Base-by-base conservation (phyloP, 2,329 filamentous ascomycete genomes). In the Magnaporthales sp. region DNA sequence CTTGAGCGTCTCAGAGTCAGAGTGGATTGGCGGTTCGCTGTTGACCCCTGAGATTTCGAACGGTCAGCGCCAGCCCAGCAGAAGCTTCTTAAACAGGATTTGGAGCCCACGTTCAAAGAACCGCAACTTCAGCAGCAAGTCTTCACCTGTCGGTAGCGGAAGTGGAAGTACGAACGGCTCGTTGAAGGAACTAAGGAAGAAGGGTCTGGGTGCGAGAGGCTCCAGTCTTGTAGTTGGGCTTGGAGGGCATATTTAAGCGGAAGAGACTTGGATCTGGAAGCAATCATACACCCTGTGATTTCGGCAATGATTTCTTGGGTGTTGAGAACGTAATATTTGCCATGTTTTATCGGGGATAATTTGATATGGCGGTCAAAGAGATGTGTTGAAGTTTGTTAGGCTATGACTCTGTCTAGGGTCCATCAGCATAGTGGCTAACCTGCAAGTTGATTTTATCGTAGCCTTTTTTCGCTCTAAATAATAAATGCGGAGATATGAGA, bases 21-120 rank as follows among this genome's bases (percentile, higher is more conserved):
- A 66, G 51, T 66, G 64, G 64, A 26, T n/a, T 24, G n/a, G 30
- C 11, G 31, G 54, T 13, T 38, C 56, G 22, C 11, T 15, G 11
- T 29, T 24, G 8, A 13, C 30, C 54, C 13, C 51, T 9, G n/a
- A 56, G 22, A 24, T 51, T 3, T 11, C 19, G 19, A 29, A 27
- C 11, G 6, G n/a, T 24, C 63, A 31, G 15, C 46, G 63, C 8
- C 63, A 58, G 10, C 51, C 63, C 9, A 65, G 63, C 27, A 54
- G 26, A 27, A 60, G 24, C 46, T 65, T 65, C 29, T 29, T 65
- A n/a, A 24, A 26, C 27, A 66, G 32, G 30, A 30, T 66, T 15
- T 66, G 64, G 64, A 66, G 56, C 64, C 64, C 64, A 3, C 64
- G 64, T 13, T 30, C 56, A 22, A 51, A 46, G 64, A 30, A 15